Evolutionary conservation across 2,329 filamentous ascomycete genomes (phyloP), one percentile per base, ranked within the genome.

Genomic region (Neonectria faginata): DNA sequence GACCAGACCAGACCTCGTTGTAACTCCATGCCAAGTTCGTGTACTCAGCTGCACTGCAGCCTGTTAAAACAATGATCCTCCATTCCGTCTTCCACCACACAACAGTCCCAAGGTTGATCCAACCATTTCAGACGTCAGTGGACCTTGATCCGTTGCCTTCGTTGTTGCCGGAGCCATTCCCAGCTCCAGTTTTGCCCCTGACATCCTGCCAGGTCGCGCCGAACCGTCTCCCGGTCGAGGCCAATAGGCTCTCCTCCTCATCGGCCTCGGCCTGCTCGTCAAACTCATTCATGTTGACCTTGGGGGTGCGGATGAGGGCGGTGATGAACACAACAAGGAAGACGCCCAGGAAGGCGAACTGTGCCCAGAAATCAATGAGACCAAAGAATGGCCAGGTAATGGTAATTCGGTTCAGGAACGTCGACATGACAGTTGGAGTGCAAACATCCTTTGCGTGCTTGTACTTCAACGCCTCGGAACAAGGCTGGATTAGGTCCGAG

Each of bases 341-440:
- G 20, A 97, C 85, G 36, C 80, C 91, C 47, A 99, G 80, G 81
- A 99, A 98, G 12, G 87, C 92, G 76, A 97, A 98, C 74, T 99
- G 96, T 0, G 94, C 92, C 94, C 94, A 99, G 79, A 98, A 99
- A 70, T 93, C 88, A n/a, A 98, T 82, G 11, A 91, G 89, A 11
- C 96, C 96, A 75, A 99, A 97, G 76, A 97, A 93, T 6, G 96
- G 94, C 86, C 96, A 99, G 76, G 97, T 97, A 75, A 97, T 87
- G 22, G 92, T 94, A 65, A 97, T 88, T 48, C 94, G 90, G 79
- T 98, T 97, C 69, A 99, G 85, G 79, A 99, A 97, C 0, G 93
- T 97, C 64, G 92, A 96, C 77, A 94, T 92, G 41, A 97, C 90
- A 22, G 91, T 95, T 0, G 96, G 94, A 1, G 94, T 98, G 84